These are phyloP conservation scores for Dothideomycetidae sp. DNA, from an alignment of 2,329 filamentous ascomycete genomes.

Conservation along the genomic window DNA sequence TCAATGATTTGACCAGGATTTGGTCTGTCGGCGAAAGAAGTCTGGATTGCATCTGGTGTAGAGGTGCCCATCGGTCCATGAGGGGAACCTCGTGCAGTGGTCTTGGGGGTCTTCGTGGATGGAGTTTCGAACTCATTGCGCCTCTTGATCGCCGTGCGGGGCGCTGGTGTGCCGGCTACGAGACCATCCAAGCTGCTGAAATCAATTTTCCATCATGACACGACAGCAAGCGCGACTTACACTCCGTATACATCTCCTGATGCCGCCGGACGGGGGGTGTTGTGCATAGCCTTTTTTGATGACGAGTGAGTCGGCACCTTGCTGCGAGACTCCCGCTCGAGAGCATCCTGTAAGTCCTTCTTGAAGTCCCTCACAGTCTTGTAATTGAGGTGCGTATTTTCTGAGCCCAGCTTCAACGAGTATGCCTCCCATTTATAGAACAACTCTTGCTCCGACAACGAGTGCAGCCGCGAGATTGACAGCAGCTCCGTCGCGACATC, in stretches of 20 bases:
- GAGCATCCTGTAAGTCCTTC: constrained; percentile 66
- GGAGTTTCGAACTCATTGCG: constrained; percentile 39
- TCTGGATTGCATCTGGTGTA: constrained; percentile 17
- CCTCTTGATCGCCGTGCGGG: constrained; percentile 36
- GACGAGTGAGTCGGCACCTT: constrained; percentile 44
- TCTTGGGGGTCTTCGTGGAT: constrained; percentile 31
- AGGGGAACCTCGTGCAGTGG: constrained; percentile 37
- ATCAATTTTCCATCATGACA: not conserved
- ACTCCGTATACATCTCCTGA: constrained; percentile 66
- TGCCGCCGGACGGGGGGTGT: constrained; percentile 38
- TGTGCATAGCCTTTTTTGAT: constrained; percentile 44
- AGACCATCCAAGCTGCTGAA: constrained; percentile 32
- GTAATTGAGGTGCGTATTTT: constrained; percentile 58
- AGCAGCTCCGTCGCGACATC: constrained; percentile 71
- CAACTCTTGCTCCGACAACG: constrained; percentile 67
- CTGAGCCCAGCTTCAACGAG: constrained; percentile 81
- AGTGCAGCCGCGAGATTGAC: constrained; percentile 75
- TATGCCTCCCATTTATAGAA: constrained; percentile 99
- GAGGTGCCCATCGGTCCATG: constrained; percentile 26
- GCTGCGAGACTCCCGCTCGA: constrained; percentile 62
- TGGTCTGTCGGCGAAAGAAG: constrained; percentile 58
- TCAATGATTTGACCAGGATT: constrained; percentile 75
- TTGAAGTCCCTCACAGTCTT: constrained; percentile 66
- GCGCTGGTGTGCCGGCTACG: constrained; percentile 30
- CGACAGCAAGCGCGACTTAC: constrained; percentile 31